Evolutionary conservation across 306 rosid species (phyloP).

Genomic region (Casuarina glauca): DNA sequence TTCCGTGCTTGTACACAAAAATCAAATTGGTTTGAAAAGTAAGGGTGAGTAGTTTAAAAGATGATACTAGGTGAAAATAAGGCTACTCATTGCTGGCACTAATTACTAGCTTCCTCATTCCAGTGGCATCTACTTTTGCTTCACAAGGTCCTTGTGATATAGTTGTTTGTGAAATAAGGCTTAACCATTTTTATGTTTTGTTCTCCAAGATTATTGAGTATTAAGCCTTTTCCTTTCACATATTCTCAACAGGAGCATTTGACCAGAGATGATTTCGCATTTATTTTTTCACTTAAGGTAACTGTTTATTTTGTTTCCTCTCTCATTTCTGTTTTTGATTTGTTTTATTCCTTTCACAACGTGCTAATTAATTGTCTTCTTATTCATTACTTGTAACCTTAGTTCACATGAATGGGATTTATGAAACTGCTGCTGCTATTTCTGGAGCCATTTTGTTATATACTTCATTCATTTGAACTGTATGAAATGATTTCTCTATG

Average conservation of each 20-base stretch:
- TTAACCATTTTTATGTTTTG: not conserved
- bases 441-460: not conserved
- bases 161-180: not conserved
- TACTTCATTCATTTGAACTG: not conserved
- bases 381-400: not conserved
- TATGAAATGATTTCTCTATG: not conserved
- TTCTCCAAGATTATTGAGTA: constrained; percentile 1
- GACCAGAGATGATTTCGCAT: constrained; percentile 83
- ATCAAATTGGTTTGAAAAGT: not conserved
- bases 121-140: not conserved
- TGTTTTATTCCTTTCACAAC: not conserved
- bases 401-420: not conserved
- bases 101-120: not conserved
- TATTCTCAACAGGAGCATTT: constrained; percentile 74
- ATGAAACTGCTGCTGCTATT: not conserved
- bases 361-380: not conserved
- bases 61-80: not conserved
- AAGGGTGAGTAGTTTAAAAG: not conserved
- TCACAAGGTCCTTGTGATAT: not conserved
- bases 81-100: not conserved
- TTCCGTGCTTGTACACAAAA: not conserved
- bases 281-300: constrained; percentile 92
- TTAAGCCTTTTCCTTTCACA: constrained; percentile 20
- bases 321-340: not conserved
- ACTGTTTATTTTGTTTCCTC: constrained; percentile 11